phyloP scores from a whole-genome alignment of 179 eudicot genomes.

The Amaranthus tricolor region DNA sequence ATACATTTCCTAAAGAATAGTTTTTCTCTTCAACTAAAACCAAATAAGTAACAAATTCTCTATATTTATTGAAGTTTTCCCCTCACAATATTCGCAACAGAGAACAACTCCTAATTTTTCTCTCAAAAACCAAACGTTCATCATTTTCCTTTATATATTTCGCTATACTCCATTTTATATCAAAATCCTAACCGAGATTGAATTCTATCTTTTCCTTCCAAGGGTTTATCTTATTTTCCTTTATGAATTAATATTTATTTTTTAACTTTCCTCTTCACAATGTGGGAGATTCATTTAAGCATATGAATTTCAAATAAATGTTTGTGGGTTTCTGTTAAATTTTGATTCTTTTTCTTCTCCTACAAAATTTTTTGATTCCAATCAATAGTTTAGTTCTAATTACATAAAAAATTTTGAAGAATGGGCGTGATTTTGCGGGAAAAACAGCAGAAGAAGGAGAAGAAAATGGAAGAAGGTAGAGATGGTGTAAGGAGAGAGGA shows the following conservation, averaged over 20 bases:
- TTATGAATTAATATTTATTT: not conserved
- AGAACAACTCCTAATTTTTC: conserved; percentile 18
- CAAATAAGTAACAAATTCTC: too few species aligned
- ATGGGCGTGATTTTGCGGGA: conserved; percentile 37
- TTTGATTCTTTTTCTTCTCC: conserved; percentile 7
- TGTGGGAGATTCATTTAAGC: not conserved
- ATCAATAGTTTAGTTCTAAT: not conserved
- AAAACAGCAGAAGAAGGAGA: conserved; percentile 27
- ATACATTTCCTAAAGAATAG: too few species aligned
- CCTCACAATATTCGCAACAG: conserved; percentile 27
- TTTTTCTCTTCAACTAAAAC: too few species aligned
- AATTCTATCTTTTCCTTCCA: not conserved
- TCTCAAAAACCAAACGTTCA: conserved; percentile 22
- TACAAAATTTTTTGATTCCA: not conserved
- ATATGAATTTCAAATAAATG: not conserved
- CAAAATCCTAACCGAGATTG: not conserved
- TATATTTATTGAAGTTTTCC: not conserved
- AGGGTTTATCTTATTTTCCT: not conserved
- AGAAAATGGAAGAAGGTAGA: conserved; percentile 1
- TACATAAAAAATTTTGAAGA: conserved; percentile 10
- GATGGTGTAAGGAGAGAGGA: conserved; percentile 2
- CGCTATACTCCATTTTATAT: not conserved
- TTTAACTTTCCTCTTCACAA: not conserved
- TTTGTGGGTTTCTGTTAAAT: conserved; percentile 23
- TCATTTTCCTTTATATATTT: not conserved